Evolutionary conservation across 768 basidiomycete genomes (phyloP), one percentile per base, ranked within the genome.

Genomic region (Phaffia australis): DNA sequence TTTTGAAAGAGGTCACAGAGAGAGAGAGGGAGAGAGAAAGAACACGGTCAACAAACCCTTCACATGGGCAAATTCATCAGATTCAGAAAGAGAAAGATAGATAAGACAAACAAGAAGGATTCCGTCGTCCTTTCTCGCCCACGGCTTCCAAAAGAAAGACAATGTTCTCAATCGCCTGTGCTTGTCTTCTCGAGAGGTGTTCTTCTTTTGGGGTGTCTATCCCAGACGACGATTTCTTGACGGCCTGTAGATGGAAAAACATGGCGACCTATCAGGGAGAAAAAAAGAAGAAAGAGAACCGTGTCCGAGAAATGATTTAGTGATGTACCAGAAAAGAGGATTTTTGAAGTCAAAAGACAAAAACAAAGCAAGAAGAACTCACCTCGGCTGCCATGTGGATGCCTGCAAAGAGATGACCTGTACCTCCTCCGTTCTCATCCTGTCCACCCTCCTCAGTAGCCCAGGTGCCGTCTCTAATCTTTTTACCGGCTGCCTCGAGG

Each of bases 321-420:
- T n/a, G n/a, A n/a, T n/a, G n/a, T n/a, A n/a, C n/a, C n/a, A n/a
- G n/a, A n/a, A n/a, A n/a, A n/a, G n/a, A n/a, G n/a, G n/a, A n/a
- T n/a, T n/a, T n/a, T n/a, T n/a, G n/a, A 7, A 6, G 16, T 50
- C 29, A 35, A 1, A 30, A 15, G 35, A 16, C 3, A 25, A 63
- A 52, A 52, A 16, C 25, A 1, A 21, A 52, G 29, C 4, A 42
- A 4, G 1, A 52, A 0, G 16, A 4, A 56, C 63, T 1, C 27
- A 64, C 63, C 65, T 66, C 65, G 7, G 65, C 65, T n/a, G 60
- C 54, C 23, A 56, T 60, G 27, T 66, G 65, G 18, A 66, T 32
- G 30, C 35, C 58, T 3, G 60, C 51, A 29, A 66, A 66, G 1
- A 52, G 60, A 35, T 66, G 65, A 0, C 65, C 65, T 1, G 35